Evolutionary conservation across 805 yeast genomes (phyloP).

Genomic region (Candida koratica): DNA sequence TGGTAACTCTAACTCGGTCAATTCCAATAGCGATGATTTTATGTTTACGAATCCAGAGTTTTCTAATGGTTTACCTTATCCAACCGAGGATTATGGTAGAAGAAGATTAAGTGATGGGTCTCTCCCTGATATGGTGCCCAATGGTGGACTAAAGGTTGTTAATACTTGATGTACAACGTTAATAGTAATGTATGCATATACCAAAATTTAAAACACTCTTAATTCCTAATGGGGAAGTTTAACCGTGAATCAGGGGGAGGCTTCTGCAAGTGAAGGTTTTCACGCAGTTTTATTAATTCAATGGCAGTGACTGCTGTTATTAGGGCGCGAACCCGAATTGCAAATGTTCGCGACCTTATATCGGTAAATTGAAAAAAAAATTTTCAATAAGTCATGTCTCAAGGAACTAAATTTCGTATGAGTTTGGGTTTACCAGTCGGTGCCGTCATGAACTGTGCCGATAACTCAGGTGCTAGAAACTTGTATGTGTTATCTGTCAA

Average conservation of each 20-base stretch:
- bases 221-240: slow-evolving; percentile 1
- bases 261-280: slow-evolving; percentile 5
- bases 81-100: slow-evolving; percentile 36
- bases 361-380: too few relatives aligned
- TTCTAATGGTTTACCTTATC: slow-evolving; percentile 12
- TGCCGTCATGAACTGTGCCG: slow-evolving; percentile 99
- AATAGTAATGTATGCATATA: slow-evolving; percentile 5
- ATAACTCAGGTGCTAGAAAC: slow-evolving; percentile 99
- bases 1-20: slow-evolving; percentile 17
- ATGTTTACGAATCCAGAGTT: slow-evolving; percentile 15
- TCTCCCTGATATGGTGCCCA: slow-evolving; percentile 46
- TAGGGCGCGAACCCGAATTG: too few relatives aligned
- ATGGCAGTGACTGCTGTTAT: too few relatives aligned
- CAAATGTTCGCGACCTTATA: not conserved
- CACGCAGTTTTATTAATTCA: too few relatives aligned
- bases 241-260: too few relatives aligned
- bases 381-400: slow-evolving; percentile 38
- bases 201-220: slow-evolving; percentile 1
- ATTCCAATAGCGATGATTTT: slow-evolving; percentile 21
- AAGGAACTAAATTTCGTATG: slow-evolving; percentile 99
- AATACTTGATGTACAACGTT: slow-evolving; percentile 23
- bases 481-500: slow-evolving; percentile 97
- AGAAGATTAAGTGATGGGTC: slow-evolving; percentile 54
- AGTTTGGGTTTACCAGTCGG: slow-evolving; percentile 99
- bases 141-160: slow-evolving; percentile 50